Evolutionary conservation across 176 grass and related monocot species (phyloP).

Genomic region (Dendrocalamus sinicus): DNA sequence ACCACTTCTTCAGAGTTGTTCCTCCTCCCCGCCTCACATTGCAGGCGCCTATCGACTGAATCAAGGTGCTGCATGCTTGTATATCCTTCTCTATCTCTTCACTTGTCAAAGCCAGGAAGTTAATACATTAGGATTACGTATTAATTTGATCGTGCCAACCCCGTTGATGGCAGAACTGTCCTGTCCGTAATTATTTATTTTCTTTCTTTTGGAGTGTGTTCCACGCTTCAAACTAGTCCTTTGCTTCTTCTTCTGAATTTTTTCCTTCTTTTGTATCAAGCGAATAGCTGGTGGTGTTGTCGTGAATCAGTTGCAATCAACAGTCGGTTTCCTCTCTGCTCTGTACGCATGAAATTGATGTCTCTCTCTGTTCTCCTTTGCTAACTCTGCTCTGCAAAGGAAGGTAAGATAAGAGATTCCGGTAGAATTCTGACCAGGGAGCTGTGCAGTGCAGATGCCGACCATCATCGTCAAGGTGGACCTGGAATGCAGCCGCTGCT

Average conservation of each 20-base stretch:
- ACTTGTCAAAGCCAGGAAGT: not conserved
- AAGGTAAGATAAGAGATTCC: not conserved
- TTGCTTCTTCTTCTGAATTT: conserved; percentile 19
- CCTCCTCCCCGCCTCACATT: not conserved
- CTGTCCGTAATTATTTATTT: not conserved
- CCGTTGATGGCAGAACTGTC: conserved; percentile 17
- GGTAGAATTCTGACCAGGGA: conserved; percentile 7
- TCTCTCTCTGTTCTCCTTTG: not conserved
- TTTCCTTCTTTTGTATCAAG: not conserved
- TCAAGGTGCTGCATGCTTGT: conserved; percentile 16
- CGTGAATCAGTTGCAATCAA: conserved; percentile 13
- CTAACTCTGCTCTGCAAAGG: not conserved
- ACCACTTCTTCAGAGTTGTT: not conserved
- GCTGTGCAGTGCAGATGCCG: conserved; percentile 53
- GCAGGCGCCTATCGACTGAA: conserved; percentile 7
- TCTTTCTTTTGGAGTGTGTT: conserved; percentile 37
- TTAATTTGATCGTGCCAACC: not conserved
- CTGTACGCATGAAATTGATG: not conserved
- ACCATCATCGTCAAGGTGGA: conserved; percentile 80
- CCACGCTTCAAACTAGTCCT: conserved; percentile 29
- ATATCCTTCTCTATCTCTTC: not conserved
- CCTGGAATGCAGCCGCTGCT: conserved; percentile 65
- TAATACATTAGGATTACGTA: not conserved
- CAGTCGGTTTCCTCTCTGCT: not conserved
- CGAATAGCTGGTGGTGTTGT: not conserved